A percentile compares a stretch with the other conserved stretches of the same genome.
phyloP scores from a whole-genome alignment of 306 rosid genomes.

The Quercus cerris region DNA sequence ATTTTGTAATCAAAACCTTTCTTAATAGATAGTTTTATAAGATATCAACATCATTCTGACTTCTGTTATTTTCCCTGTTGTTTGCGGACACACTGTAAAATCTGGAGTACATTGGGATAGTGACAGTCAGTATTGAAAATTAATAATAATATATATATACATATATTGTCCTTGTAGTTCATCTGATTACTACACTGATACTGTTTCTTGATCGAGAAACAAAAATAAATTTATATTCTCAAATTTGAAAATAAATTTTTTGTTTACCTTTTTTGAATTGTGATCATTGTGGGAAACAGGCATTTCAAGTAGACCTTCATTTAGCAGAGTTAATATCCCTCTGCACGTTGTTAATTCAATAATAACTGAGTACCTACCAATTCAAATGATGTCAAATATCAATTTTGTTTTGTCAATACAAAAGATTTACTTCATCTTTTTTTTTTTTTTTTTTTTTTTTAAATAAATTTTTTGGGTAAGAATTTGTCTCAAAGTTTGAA shows the following conservation, averaged over 20 bases:
- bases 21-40: constrained; percentile 19
- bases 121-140: constrained; percentile 34
- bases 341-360: neutral
- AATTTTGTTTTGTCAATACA: neutral
- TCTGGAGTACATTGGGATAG: constrained; percentile 28
- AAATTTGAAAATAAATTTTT: neutral
- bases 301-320: too few species aligned
- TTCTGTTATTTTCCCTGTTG: constrained; percentile 7
- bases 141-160: constrained; percentile 13
- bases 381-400: neutral
- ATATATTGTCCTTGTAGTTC: constrained; percentile 5
- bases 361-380: neutral
- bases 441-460: too few species aligned
- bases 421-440: too few species aligned
- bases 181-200: neutral
- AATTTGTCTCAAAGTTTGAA: too few species aligned
- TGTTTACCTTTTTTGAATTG: neutral
- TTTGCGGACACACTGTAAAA: constrained; percentile 11
- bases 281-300: neutral
- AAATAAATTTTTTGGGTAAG: too few species aligned
- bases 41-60: constrained; percentile 19
- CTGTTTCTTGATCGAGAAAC: neutral
- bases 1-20: constrained; percentile 32
- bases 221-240: neutral
- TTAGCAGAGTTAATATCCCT: neutral